Percentiles rank a stretch among this genome's conserved stretches.
Evolutionary conservation across 2,329 filamentous ascomycete species (phyloP).

Genomic region (Pseudogymnoascus sp.): DNA sequence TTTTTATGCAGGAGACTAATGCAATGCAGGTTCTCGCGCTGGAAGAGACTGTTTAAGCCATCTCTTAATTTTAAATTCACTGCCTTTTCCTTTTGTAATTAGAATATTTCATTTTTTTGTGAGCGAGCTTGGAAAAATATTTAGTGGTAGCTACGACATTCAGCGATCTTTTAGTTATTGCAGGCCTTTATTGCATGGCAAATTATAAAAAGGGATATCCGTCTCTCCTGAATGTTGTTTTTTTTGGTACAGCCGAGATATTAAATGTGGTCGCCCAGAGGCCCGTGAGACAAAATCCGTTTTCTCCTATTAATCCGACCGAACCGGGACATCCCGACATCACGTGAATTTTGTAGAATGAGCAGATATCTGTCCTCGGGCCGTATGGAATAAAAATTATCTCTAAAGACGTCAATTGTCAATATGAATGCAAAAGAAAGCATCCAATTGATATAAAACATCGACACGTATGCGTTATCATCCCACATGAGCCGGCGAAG

Average conservation of each 20-base stretch:
- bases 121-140: slow-evolving; percentile 8
- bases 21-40: slow-evolving; percentile 30
- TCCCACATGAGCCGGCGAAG: neutral
- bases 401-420: slow-evolving; percentile 1
- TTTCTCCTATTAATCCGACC: slow-evolving; percentile 11
- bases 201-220: neutral
- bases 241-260: neutral
- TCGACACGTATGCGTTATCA: neutral
- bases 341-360: slow-evolving; percentile 2
- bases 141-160: slow-evolving; percentile 8
- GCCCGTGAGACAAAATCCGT: slow-evolving; percentile 6
- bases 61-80: neutral
- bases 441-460: neutral
- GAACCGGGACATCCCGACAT: slow-evolving; percentile 4
- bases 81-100: neutral
- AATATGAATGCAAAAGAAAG: neutral
- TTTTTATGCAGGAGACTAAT: slow-evolving; percentile 13
- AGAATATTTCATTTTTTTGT: slow-evolving; percentile 5
- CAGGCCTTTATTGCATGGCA: neutral
- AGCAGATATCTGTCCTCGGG: slow-evolving; percentile 3
- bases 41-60: slow-evolving; percentile 28
- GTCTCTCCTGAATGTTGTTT: slow-evolving; percentile 4
- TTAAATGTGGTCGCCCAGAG: neutral
- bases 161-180: neutral
- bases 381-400: neutral